Conservation (phyloP, 1,284 basidiomycete genomes). For the Apiotrichum porosum region DNA sequence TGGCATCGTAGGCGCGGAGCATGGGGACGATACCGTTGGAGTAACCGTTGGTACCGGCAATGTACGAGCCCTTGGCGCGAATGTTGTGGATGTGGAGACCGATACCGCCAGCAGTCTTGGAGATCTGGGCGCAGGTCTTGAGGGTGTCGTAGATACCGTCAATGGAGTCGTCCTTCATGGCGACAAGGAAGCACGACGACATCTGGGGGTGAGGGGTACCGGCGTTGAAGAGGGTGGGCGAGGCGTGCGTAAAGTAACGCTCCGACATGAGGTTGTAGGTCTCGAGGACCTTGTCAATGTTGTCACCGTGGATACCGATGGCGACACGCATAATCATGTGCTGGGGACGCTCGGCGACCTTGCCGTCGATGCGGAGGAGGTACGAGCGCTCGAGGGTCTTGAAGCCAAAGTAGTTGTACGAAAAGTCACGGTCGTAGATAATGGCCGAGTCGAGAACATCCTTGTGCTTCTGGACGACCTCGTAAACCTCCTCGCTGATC, state of each 20-base stretch:
- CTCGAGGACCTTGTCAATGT: constrained; percentile 85
- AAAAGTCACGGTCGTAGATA: constrained; percentile 98
- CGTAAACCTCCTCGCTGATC: constrained; percentile 86
- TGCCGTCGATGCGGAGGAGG: constrained; percentile 87
- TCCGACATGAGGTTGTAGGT: constrained; percentile 96
- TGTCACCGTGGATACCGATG: constrained; percentile 89
- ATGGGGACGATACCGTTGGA: constrained; percentile 99
- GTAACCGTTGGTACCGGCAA: constrained; percentile 80
- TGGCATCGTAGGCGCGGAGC: constrained; percentile 97
- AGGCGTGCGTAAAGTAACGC: constrained; percentile 95
- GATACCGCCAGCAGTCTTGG: constrained; percentile 97
- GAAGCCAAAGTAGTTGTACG: constrained; percentile 97
- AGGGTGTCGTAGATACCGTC: constrained; percentile 99
- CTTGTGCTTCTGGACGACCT: constrained; percentile 76
- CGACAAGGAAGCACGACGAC: constrained; percentile 95
- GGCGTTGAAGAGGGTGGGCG: constrained; percentile 97
- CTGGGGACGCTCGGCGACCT: constrained; percentile 94
- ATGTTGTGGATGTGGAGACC: constrained; percentile 96
- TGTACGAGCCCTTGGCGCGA: constrained; percentile 78
- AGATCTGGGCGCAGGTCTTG: constrained; percentile 98
- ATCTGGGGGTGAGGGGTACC: constrained; percentile 94
- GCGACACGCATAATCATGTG: constrained; percentile 99
- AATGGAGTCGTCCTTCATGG: constrained; percentile 98
- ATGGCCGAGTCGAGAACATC: constrained; percentile 85
- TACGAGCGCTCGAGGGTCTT: constrained; percentile 99